Base-by-base conservation (phyloP, 208 protist genomes). In the Crithidia sp. region DNA sequence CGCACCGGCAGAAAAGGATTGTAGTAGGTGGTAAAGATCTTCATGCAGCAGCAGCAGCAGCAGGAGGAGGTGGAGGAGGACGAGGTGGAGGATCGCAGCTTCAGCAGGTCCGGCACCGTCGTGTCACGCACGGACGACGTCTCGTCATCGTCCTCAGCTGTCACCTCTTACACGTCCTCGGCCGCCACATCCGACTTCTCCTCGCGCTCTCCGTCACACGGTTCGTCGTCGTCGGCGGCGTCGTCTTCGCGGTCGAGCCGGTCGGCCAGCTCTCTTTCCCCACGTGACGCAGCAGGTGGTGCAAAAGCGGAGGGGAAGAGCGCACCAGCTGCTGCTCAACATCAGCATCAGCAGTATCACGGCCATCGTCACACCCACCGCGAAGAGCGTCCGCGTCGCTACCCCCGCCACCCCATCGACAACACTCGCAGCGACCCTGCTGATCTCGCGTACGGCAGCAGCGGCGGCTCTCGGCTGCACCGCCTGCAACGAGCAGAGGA, bases 101-200 rank as follows among this genome's bases (percentile, higher is more conserved):
- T n/a, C 54, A 70, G 54, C 50, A 70, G 56, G 53, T 70, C 53
- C 9, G 67, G 56, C 67, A 73, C 55, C 47, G 43, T 65, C 47
- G 67, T 65, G 49, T 73, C 67, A 16, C 57, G 52, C 47, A 58
- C 67, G 2, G 58, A 62, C 56, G 57, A 73, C 37, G 67, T 73
- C 3, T 73, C 67, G 4, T 73, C 64, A 13, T 60, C 52, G 7
- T 69, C 45, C 0, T 63, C 28, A 1, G 28, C 66, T 13, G 49
- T 44, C 10, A 54, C 66, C 6, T 36, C 55, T 1, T 54, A 10
- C 17, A 53, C 55, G 1, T 69, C 55, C 2, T 54, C 67, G 7
- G 13, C 45, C 19, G 47, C 67, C 8, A 65, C 67, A 14, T 64
- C 55, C 19, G 40, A 57, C 45, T 59, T 70, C 41, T 61, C 65